These are phyloP conservation scores for Lentinula raphanica DNA, from an alignment of 768 basidiomycete genomes.

Conservation along the genomic window DNA sequence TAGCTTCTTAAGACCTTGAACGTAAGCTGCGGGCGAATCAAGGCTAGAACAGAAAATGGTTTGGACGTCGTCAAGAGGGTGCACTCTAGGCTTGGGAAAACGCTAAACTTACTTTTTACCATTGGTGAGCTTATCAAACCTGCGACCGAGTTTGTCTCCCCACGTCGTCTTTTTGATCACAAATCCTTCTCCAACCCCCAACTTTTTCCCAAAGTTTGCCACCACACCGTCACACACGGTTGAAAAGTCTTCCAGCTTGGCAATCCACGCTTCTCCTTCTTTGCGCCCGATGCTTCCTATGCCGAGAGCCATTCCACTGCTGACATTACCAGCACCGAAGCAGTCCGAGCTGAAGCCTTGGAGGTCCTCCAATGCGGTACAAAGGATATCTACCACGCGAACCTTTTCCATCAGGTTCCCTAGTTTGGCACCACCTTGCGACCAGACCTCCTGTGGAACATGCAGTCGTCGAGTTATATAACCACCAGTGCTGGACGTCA, in stretches of 20 bases:
- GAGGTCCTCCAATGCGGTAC: conserved; percentile 75
- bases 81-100: conserved; percentile 1
- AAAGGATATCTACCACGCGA: conserved; percentile 75
- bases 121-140: conserved; percentile 80
- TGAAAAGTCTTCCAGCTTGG: conserved; percentile 77
- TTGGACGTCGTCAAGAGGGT: background rate
- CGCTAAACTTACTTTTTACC: conserved; percentile 70
- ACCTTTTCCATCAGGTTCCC: conserved; percentile 80
- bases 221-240: conserved; percentile 75
- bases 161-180: conserved; percentile 77
- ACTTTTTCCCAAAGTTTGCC: conserved; percentile 78
- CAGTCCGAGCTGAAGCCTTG: conserved; percentile 64
- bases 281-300: conserved; percentile 72
- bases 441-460: conserved; percentile 88
- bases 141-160: conserved; percentile 69
- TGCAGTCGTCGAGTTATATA: conserved; percentile 84
- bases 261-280: conserved; percentile 75
- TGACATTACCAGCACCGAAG: conserved; percentile 76
- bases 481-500: conserved; percentile 76
- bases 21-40: conserved; percentile 84
- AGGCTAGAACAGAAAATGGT: conserved; percentile 44
- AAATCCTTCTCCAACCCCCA: conserved; percentile 85
- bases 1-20: conserved; percentile 67
- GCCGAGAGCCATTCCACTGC: conserved; percentile 67
- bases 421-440: conserved; percentile 84